Conservation (phyloP, 768 basidiomycete species). For the Kwoniella pini region DNA sequence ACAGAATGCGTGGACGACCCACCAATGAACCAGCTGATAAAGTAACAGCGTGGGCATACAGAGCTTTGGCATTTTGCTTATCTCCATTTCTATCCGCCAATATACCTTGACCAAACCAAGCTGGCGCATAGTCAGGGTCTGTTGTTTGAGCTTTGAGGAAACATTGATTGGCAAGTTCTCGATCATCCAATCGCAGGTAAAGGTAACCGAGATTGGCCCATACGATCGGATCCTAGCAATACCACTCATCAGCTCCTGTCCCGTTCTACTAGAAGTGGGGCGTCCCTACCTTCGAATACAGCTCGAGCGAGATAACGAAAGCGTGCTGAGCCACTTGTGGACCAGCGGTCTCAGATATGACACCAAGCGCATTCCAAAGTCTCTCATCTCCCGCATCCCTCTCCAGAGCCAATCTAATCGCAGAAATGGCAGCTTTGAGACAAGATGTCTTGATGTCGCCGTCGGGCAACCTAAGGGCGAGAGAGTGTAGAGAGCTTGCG, state of each 20-base stretch:
- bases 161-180: constrained; percentile 79
- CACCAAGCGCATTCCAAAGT: constrained; percentile 83
- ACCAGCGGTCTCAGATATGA: constrained; percentile 66
- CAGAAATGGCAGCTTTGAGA: constrained; percentile 47
- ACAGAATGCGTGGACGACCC: constrained; percentile 13
- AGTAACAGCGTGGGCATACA: constrained; percentile 57
- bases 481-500: constrained; percentile 44
- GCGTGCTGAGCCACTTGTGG: constrained; percentile 84
- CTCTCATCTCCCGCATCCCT: constrained; percentile 69
- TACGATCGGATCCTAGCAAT: constrained; percentile 64
- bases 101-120: constrained; percentile 81
- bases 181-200: constrained; percentile 75
- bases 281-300: constrained; percentile 71
- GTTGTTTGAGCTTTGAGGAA: constrained; percentile 84
- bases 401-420: constrained; percentile 69
- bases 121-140: constrained; percentile 82
- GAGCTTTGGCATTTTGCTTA: constrained; percentile 63
- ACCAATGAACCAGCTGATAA: constrained; percentile 54
- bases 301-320: constrained; percentile 82
- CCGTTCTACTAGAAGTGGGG: neutral
- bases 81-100: constrained; percentile 55
- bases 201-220: constrained; percentile 90
- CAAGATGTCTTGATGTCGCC: constrained; percentile 21
- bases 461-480: constrained; percentile 25
- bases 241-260: neutral